A percentile compares a stretch with the other conserved stretches of the same genome.
Evolutionary conservation across 495 filamentous ascomycete genomes (phyloP).

Genomic region (Physcia stellaris): DNA sequence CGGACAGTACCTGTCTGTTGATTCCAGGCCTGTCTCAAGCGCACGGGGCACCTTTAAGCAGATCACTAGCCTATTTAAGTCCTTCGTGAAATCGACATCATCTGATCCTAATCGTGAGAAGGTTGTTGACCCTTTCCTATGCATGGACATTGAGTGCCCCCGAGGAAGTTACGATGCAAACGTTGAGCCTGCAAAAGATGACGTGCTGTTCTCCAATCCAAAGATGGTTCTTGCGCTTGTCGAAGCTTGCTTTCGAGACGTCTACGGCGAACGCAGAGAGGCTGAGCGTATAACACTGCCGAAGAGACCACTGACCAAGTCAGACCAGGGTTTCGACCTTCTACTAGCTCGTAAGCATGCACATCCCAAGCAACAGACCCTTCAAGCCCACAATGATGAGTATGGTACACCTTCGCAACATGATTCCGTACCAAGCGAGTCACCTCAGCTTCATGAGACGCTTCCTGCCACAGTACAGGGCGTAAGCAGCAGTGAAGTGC

Average conservation of each 20-base stretch:
- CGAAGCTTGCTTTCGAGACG: constrained; percentile 37
- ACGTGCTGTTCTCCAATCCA: constrained; percentile 63
- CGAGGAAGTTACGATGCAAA: constrained; percentile 70
- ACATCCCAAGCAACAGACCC: neutral
- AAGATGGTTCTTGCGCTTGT: constrained; percentile 35
- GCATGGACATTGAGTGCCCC: constrained; percentile 59
- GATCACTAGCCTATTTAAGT: constrained; percentile 47
- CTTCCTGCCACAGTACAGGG: neutral
- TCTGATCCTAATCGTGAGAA: constrained; percentile 10
- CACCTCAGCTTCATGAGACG: neutral
- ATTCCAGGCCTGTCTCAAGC: constrained; percentile 60
- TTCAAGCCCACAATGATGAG: neutral
- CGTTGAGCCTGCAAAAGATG: constrained; percentile 81
- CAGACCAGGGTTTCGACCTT: constrained; percentile 15
- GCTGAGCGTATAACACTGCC: constrained; percentile 3
- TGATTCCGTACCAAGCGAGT: neutral
- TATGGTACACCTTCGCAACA: neutral
- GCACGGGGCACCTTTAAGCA: constrained; percentile 51
- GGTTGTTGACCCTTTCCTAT: constrained; percentile 54
- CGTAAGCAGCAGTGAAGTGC: neutral
- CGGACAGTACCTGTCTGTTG: constrained; percentile 61
- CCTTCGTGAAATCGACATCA: constrained; percentile 32
- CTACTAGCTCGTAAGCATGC: constrained; percentile 18
- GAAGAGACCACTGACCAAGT: neutral
- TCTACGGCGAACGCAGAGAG: constrained; percentile 36